Evolutionary conservation across 495 filamentous ascomycete genomes (phyloP).

Genomic region (Neurospora sp.): DNA sequence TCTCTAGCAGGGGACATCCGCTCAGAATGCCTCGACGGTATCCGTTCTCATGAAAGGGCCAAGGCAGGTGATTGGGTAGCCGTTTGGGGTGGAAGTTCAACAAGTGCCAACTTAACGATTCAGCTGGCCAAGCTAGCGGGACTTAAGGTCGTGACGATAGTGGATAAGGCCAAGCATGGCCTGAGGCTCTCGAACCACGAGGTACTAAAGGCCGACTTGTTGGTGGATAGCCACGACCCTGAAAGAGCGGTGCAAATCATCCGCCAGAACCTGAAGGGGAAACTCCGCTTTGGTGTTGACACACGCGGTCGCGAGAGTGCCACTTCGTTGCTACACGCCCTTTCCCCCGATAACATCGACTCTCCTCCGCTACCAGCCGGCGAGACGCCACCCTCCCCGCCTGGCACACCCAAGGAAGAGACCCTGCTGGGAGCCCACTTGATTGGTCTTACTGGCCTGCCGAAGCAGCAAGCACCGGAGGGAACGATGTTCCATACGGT

Average conservation of each 20-base stretch:
- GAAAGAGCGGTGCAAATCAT: conserved; percentile 52
- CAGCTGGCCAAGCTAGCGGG: conserved; percentile 53
- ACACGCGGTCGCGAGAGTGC: conserved; percentile 51
- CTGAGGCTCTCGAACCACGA: conserved; percentile 39
- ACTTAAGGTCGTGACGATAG: conserved; percentile 46
- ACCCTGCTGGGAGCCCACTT: conserved; percentile 37
- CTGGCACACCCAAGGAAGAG: conserved; percentile 16
- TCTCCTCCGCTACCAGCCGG: neutral
- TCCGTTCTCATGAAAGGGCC: conserved; percentile 32
- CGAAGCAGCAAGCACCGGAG: conserved; percentile 36
- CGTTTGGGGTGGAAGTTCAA: conserved; percentile 60
- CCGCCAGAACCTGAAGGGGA: conserved; percentile 38
- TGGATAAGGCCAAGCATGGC: conserved; percentile 53
- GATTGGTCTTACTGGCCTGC: conserved; percentile 52
- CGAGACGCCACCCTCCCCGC: conserved; percentile 11
- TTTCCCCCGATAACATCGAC: conserved; percentile 21
- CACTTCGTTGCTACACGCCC: conserved; percentile 35
- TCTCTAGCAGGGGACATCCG: conserved; percentile 42
- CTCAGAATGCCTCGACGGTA: conserved; percentile 41
- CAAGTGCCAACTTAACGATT: conserved; percentile 47
- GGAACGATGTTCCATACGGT: conserved; percentile 45
- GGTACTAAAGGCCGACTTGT: conserved; percentile 38
- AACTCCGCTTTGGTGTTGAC: conserved; percentile 53
- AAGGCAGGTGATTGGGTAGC: conserved; percentile 52
- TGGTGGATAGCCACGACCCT: conserved; percentile 53